Base-by-base conservation (phyloP, 2,329 filamentous ascomycete species). In the Botryotinia narcissicola region DNA sequence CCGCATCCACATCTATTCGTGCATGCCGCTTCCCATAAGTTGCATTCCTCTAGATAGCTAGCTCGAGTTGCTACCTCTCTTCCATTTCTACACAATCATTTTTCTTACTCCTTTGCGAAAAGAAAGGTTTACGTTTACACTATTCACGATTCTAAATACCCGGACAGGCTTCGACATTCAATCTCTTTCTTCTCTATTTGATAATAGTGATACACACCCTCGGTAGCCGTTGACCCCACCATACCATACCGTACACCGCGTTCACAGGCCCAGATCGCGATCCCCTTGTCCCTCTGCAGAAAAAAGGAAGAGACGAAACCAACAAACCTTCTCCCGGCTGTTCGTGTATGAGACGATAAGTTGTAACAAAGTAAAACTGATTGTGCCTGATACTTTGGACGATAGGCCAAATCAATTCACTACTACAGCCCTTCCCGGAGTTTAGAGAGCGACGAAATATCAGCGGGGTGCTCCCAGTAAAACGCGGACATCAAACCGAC, bases 191-290 rank as follows among this genome's bases (percentile, higher is more conserved):
- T 64, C 69, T 68, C 70, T 57, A 67, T 67, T 66, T 72, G 70
- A 72, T 59, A 68, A 68, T 57, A 72, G 70, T 54, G 70, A 72
- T 51, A 42, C 20, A 67, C 62, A 69, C 51, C 71, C 71, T 72
- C 63, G 71, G 62, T 48, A 72, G 71, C 71, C 68, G 66, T 68
- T 57, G 37, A 46, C 63, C 71, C 71, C 71, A 71, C 69, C 69
- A 71, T 63, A 64, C 66, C 64, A 48, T 68, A 68, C 63, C n/a
- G 62, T 68, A 68, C 71, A 72, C 71, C 71, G 71, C 71, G 71
- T 54, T 48, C 62, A 35, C 59, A 54, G 42, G 54, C n/a, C 25
- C 51, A 69, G 62, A 54, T 40, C 71, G 62, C 71, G 71, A 69
- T 59, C 48, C 71, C 62, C 51, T 62, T 35, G 37, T 46, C 14